Conservation (phyloP, 371 early-diverging fungal species). For the Mucor irregularis region DNA sequence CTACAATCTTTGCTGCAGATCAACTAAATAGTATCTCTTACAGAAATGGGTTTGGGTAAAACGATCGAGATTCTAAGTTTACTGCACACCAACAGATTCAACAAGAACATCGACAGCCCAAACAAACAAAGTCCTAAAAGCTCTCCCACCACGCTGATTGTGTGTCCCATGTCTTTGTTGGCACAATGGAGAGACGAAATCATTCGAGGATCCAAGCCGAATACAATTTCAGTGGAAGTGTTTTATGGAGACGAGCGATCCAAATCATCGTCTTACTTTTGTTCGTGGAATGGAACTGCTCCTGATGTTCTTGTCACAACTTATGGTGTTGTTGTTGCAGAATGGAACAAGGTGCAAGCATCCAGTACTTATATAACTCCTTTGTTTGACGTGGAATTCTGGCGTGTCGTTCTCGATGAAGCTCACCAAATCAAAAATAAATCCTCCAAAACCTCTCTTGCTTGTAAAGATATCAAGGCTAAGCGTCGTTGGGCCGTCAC, state of each 20-base stretch:
- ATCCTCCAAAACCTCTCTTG: conserved; percentile 57
- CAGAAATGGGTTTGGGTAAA: conserved; percentile 90
- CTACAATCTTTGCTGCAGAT: background rate
- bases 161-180: conserved; percentile 73
- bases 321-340: conserved; percentile 63
- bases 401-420: conserved; percentile 76
- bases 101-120: background rate
- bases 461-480: conserved; percentile 61
- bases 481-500: conserved; percentile 79
- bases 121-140: background rate
- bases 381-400: conserved; percentile 49
- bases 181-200: conserved; percentile 78
- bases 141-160: conserved; percentile 61
- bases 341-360: conserved; percentile 28
- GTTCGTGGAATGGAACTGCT: conserved; percentile 37
- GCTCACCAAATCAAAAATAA: conserved; percentile 77
- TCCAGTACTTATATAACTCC: background rate
- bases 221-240: conserved; percentile 44
- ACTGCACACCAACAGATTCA: conserved; percentile 58
- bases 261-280: conserved; percentile 8
- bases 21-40: background rate
- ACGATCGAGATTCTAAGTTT: conserved; percentile 84
- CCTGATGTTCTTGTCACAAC: conserved; percentile 70
- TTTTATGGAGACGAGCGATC: conserved; percentile 59
- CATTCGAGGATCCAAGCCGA: conserved; percentile 44